Evolutionary conservation across 495 filamentous ascomycete species (phyloP).

Genomic region (Barbatosphaeria neglecta): DNA sequence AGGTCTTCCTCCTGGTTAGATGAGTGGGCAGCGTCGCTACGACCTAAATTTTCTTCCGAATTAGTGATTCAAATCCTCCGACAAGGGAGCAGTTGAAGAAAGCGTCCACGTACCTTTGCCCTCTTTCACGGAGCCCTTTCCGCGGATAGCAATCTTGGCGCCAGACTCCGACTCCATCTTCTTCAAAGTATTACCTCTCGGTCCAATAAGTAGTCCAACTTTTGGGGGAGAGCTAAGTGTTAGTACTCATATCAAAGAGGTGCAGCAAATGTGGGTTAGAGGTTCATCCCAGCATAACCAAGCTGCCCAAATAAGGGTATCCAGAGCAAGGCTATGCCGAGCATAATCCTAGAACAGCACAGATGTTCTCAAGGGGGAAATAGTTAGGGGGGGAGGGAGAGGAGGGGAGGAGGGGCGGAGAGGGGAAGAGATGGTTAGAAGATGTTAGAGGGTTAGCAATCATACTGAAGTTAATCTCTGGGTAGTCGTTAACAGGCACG

Average conservation of each 20-base stretch:
- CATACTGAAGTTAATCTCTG: conserved; percentile 99
- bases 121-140: conserved; percentile 99
- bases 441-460: conserved; percentile 97
- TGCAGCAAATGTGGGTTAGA: conserved; percentile 30
- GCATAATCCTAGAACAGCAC: conserved; percentile 24
- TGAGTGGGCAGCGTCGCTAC: conserved; percentile 94
- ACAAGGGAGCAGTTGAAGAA: not conserved
- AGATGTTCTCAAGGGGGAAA: no score
- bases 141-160: conserved; percentile 97
- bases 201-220: conserved; percentile 99
- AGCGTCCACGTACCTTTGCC: conserved; percentile 52
- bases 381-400: conserved; percentile 1
- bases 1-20: conserved; percentile 99
- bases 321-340: conserved; percentile 18
- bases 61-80: no score
- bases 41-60: conserved; percentile 26
- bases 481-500: conserved; percentile 99
- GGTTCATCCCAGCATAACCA: conserved; percentile 12
- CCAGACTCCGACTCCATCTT: conserved; percentile 97
- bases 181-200: conserved; percentile 97
- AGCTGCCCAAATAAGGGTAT: conserved; percentile 17
- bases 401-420: conserved; percentile 33
- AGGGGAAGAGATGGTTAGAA: conserved; percentile 57
- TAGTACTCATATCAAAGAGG: conserved; percentile 52
- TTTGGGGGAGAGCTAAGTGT: conserved; percentile 83